phyloP scores from a whole-genome alignment of 495 filamentous ascomycete species.

The Penicillium maclennaniae region DNA sequence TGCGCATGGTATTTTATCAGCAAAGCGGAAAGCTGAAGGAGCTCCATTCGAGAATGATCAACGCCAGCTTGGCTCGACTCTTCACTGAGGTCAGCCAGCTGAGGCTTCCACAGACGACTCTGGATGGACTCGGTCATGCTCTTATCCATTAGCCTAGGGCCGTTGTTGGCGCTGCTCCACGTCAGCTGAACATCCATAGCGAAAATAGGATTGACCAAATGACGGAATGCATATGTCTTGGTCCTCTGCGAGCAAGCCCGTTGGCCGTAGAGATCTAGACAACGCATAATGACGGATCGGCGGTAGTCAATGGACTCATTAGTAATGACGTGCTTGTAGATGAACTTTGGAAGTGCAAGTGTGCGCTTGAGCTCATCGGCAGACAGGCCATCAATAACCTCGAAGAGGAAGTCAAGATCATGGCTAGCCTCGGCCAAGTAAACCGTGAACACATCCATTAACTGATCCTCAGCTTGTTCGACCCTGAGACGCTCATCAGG shows the following conservation, averaged over 20 bases:
- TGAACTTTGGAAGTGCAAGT: conserved; percentile 71
- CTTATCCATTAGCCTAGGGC: conserved; percentile 78
- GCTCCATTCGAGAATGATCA: conserved; percentile 93
- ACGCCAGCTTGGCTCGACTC: conserved; percentile 82
- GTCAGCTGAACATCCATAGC: conserved; percentile 87
- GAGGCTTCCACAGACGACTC: conserved; percentile 89
- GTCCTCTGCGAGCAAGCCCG: conserved; percentile 75
- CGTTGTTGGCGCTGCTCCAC: conserved; percentile 50
- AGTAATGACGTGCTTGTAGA: conserved; percentile 80
- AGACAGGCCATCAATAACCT: conserved; percentile 79
- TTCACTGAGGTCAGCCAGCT: conserved; percentile 76
- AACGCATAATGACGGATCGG: conserved; percentile 76
- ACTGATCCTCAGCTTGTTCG: conserved; percentile 81
- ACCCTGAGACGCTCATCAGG: conserved; percentile 74
- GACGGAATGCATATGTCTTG: conserved; percentile 88
- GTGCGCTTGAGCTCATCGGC: conserved; percentile 74
- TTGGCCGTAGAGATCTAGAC: conserved; percentile 81
- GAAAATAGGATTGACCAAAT: conserved; percentile 93
- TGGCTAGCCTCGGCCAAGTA: conserved; percentile 69
- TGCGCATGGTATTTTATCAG: conserved; percentile 88
- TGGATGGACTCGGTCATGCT: conserved; percentile 87
- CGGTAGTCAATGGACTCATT: conserved; percentile 87
- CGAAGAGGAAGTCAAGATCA: conserved; percentile 86
- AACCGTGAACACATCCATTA: conserved; percentile 80
- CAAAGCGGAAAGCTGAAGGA: conserved; percentile 89